These are phyloP conservation scores for Elsinoe perseae DNA, from an alignment of 2,329 filamentous ascomycete species.

Conservation along the genomic window DNA sequence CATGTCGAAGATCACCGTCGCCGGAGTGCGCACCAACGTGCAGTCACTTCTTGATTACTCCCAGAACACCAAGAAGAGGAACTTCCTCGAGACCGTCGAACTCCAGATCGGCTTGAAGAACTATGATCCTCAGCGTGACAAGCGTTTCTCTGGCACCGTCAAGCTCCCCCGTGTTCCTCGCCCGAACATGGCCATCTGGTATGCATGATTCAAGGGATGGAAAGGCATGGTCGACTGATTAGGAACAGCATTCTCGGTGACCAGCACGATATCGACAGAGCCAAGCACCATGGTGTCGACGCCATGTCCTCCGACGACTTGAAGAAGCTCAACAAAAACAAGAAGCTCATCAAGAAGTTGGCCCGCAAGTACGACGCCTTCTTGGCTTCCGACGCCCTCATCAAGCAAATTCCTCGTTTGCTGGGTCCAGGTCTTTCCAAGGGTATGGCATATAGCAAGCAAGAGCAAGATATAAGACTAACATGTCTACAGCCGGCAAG, in stretches of 20 bases:
- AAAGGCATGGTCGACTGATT: slow-evolving; percentile 24
- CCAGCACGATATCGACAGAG: slow-evolving; percentile 99
- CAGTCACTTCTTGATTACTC: slow-evolving; percentile 89
- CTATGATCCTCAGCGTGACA: slow-evolving; percentile 98
- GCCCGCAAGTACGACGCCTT: slow-evolving; percentile 99
- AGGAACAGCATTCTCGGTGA: slow-evolving; percentile 65
- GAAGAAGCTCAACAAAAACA: slow-evolving; percentile 99
- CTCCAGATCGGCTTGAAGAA: slow-evolving; percentile 92
- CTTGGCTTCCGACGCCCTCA: slow-evolving; percentile 90
- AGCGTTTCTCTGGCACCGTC: slow-evolving; percentile 99
- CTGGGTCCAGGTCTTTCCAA: slow-evolving; percentile 97
- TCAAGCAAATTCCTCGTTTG: slow-evolving; percentile 99
- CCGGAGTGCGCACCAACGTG: slow-evolving; percentile 94
- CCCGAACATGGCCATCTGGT: slow-evolving; percentile 83
- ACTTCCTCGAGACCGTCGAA: slow-evolving; percentile 39
- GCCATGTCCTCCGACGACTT: slow-evolving; percentile 97
- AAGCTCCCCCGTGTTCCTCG: slow-evolving; percentile 86
- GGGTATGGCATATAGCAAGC: slow-evolving; percentile 49
- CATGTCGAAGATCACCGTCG: slow-evolving; percentile 70
- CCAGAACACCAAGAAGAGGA: slow-evolving; percentile 36
- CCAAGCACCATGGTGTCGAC: slow-evolving; percentile 97
- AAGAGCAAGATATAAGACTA: slow-evolving; percentile 18
- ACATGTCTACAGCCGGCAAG: slow-evolving; percentile 69
- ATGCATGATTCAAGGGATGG: slow-evolving; percentile 28
- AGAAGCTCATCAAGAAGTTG: slow-evolving; percentile 99